Conservation (phyloP, 257 asterid species). For the Euphrasia confusa region DNA sequence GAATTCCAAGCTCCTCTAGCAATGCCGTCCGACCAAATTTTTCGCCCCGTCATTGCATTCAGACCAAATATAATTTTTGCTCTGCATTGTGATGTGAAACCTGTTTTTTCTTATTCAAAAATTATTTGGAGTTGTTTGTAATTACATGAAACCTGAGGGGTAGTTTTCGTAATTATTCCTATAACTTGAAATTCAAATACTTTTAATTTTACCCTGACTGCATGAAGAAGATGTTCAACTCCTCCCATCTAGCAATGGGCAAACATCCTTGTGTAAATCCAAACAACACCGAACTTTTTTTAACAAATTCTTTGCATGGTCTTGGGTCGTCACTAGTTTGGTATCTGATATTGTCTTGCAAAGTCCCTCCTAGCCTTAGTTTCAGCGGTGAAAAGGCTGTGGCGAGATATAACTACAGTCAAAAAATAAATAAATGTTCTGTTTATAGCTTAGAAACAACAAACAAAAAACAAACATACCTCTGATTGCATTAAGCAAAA, state of each 20-base stretch:
- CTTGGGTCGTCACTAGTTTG: constrained; percentile 34
- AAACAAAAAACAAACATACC: constrained; percentile 37
- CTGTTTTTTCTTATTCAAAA: too few species aligned
- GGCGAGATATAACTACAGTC: constrained; percentile 17
- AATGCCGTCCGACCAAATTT: constrained; percentile 36
- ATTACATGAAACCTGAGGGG: not conserved
- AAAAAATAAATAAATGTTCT: not conserved
- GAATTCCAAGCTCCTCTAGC: constrained; percentile 71
- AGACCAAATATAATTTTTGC: constrained; percentile 65
- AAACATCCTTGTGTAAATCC: constrained; percentile 74
- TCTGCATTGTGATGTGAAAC: too few species aligned
- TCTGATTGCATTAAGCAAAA: constrained; percentile 59
- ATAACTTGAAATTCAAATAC: not conserved
- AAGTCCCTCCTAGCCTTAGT: constrained; percentile 87
- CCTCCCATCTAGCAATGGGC: constrained; percentile 77
- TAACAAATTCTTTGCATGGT: constrained; percentile 48
- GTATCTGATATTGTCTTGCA: constrained; percentile 71
- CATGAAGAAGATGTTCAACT: constrained; percentile 56
- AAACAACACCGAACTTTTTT: constrained; percentile 41
- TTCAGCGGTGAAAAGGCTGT: constrained; percentile 82
- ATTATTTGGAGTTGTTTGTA: too few species aligned
- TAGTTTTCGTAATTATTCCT: not conserved
- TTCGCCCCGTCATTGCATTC: constrained; percentile 61
- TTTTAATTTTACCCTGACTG: constrained; percentile 47
- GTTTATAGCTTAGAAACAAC: not conserved